A percentile compares a stretch with the other conserved stretches of the same genome.
phyloP scores from a whole-genome alignment of 1,284 basidiomycete species.

The Sporisorium sorghi region DNA sequence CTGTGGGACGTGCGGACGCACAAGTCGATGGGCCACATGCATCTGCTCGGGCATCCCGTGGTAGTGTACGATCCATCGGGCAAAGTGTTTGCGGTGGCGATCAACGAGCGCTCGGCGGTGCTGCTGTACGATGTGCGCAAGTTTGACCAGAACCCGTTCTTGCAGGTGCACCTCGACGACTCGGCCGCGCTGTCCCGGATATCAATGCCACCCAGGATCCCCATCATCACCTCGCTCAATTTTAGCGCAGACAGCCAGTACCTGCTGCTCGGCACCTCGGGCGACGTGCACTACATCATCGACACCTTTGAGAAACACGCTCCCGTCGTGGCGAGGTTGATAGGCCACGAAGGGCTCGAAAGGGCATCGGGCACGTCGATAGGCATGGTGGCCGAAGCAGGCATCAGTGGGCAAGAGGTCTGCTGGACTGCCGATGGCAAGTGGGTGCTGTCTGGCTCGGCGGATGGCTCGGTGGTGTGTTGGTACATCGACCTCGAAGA shows the following conservation, averaged over 20 bases:
- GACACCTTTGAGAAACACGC: conserved; percentile 49
- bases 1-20: conserved; percentile 92
- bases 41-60: conserved; percentile 77
- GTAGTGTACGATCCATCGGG: conserved; percentile 91
- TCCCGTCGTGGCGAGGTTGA: conserved; percentile 47
- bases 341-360: conserved; percentile 61
- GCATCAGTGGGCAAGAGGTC: conserved; percentile 63
- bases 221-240: conserved; percentile 87
- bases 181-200: conserved; percentile 55
- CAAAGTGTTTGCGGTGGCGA: conserved; percentile 89
- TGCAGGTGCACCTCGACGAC: conserved; percentile 79
- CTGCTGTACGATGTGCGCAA: conserved; percentile 82
- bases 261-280: conserved; percentile 90
- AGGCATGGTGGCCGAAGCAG: conserved; percentile 62
- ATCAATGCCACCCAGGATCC: conserved; percentile 77
- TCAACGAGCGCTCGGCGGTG: conserved; percentile 73
- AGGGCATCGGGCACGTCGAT: conserved; percentile 39
- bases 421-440: conserved; percentile 66
- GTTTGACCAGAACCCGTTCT: conserved; percentile 89
- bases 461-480: conserved; percentile 33
- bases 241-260: conserved; percentile 89
- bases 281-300: conserved; percentile 86
- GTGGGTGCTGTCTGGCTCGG: conserved; percentile 57
- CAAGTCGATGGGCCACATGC: conserved; percentile 75
- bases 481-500: conserved; percentile 58